Evolutionary conservation across 495 filamentous ascomycete genomes (phyloP).

Genomic region (Durotheca rogersii): DNA sequence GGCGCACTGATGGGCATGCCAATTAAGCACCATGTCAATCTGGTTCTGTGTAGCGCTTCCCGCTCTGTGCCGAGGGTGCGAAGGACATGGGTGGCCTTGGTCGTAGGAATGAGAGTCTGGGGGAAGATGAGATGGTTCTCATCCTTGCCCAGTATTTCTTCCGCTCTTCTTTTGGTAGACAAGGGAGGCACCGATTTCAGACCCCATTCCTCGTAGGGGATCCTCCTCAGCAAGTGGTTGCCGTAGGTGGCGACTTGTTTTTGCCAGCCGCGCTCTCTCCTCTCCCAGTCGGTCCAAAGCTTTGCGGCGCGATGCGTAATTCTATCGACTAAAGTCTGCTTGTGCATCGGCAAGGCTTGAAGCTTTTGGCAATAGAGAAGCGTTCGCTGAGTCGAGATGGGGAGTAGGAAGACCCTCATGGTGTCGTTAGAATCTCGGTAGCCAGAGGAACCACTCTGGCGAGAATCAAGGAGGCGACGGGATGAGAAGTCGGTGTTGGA

Average conservation of each 20-base stretch:
- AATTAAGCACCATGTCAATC: slow-evolving; percentile 75
- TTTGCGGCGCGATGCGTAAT: slow-evolving; percentile 65
- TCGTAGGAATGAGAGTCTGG: slow-evolving; percentile 60
- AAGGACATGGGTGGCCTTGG: slow-evolving; percentile 61
- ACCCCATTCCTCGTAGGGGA: slow-evolving; percentile 96
- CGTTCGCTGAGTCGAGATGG: slow-evolving; percentile 87
- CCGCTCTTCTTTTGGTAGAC: slow-evolving; percentile 61
- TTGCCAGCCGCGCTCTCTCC: slow-evolving; percentile 81
- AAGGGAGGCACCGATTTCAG: slow-evolving; percentile 91
- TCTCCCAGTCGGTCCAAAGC: slow-evolving; percentile 86
- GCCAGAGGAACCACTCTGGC: neutral
- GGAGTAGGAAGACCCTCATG: slow-evolving; percentile 95
- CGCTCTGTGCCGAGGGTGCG: slow-evolving; percentile 71
- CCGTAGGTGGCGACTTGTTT: slow-evolving; percentile 80
- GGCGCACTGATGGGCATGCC: slow-evolving; percentile 84
- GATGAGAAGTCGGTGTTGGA: slow-evolving; percentile 6
- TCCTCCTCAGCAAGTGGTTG: slow-evolving; percentile 78
- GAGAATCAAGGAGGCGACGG: slow-evolving; percentile 13
- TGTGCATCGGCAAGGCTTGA: slow-evolving; percentile 44
- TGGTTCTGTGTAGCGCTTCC: slow-evolving; percentile 70
- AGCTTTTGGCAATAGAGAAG: slow-evolving; percentile 89
- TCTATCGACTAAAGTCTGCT: slow-evolving; percentile 61
- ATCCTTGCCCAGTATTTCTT: slow-evolving; percentile 62
- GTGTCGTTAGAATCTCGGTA: slow-evolving; percentile 12
- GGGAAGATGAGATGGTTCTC: slow-evolving; percentile 81